Evolutionary conservation across 2,329 filamentous ascomycete species (phyloP).

Genomic region (Ophiostoma australiae): DNA sequence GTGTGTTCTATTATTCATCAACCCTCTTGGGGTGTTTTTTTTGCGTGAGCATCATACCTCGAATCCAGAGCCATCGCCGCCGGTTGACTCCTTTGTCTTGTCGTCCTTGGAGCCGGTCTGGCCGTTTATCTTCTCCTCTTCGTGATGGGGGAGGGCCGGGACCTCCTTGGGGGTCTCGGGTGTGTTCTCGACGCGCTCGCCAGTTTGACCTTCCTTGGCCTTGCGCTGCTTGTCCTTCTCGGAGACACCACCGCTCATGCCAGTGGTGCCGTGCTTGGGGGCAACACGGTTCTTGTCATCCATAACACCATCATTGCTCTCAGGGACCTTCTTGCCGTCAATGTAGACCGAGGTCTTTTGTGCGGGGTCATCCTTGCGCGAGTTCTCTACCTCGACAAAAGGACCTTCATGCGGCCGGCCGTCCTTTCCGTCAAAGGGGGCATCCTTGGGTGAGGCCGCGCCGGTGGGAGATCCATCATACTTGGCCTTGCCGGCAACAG

Average conservation of each 20-base stretch:
- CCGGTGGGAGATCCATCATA: slow-evolving; percentile 27
- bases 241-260: slow-evolving; percentile 83
- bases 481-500: slow-evolving; percentile 27
- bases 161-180: slow-evolving; percentile 82
- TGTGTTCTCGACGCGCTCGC: slow-evolving; percentile 63
- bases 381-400: slow-evolving; percentile 55
- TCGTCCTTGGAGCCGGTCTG: slow-evolving; percentile 38
- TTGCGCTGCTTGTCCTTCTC: slow-evolving; percentile 77
- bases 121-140: slow-evolving; percentile 61
- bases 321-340: slow-evolving; percentile 58
- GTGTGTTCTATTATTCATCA: not conserved
- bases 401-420: slow-evolving; percentile 90
- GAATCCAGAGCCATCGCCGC: slow-evolving; percentile 45
- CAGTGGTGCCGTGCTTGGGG: slow-evolving; percentile 80
- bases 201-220: slow-evolving; percentile 60
- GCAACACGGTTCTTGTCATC: slow-evolving; percentile 72
- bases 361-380: slow-evolving; percentile 34
- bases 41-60: slow-evolving; percentile 48
- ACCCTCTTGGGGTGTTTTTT: not conserved
- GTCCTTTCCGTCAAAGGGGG: slow-evolving; percentile 86
- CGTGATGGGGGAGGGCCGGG: slow-evolving; percentile 73
- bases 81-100: slow-evolving; percentile 36
- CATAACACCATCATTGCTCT: slow-evolving; percentile 79
- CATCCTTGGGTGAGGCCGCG: slow-evolving; percentile 56
- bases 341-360: slow-evolving; percentile 51